Base-by-base conservation (phyloP, 257 asterid species). In the Fraxinus pennsylvanica region DNA sequence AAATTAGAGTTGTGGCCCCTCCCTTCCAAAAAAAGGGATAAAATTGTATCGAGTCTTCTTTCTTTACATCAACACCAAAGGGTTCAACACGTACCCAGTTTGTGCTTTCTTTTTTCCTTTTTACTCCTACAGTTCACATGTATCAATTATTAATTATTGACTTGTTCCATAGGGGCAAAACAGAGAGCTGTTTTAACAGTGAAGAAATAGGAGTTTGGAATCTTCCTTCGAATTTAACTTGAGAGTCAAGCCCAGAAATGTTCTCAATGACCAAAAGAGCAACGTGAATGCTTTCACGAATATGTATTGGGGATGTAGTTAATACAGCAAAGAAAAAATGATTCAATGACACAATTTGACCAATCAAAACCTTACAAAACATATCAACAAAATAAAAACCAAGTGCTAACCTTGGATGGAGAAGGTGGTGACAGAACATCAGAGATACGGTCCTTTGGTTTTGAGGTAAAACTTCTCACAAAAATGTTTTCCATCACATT, bases 401-500 rank as follows among this genome's bases (percentile, higher is more conserved):
- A 54, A 72, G 45, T 59, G 76, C 85, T 14, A 76, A 96, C 98
- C 99, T 93, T 92, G 81, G 96, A 79, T 74, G 96, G 97, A 85
- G 98, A 90, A 78, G 95, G 83, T 78, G 94, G 91, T 63, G 80
- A 82, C 39, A 82, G 74, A 76, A 74, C 80, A 79, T 92, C 96
- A 45, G 94, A 80, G 80, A 88, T 79, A 15, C 15, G 90, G 79
- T 29, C 77, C 84, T 89, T 96, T 0, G 95, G 83, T 82, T 89
- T 96, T 70, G 97, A 86, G 74, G 97, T 84, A 87, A 91, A 96
- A 85, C 92, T 93, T 89, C 97, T 92, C 77, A 80, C 65, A 80
- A 96, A 90, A 82, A 89, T 70, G 79, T 90, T 94, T 80, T 94
- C 98, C 98, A 90, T 91, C 97, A 91, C 84, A 87, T 92, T 92